phyloP scores from a whole-genome alignment of 1,284 basidiomycete genomes.

The Sanguinoderma infundibulare region DNA sequence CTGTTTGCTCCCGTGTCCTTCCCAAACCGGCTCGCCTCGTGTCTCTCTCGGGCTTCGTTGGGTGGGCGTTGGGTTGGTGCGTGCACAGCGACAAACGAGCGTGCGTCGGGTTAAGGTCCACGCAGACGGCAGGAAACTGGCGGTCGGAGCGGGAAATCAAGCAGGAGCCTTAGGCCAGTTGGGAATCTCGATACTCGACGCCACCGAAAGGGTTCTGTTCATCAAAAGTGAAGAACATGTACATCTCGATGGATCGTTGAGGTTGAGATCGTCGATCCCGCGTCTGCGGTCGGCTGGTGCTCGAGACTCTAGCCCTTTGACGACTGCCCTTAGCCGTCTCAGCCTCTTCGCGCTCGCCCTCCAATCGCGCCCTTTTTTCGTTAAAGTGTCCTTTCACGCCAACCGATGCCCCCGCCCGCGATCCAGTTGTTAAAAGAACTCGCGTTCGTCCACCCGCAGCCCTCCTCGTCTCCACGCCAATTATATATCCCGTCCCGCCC shows the following conservation, averaged over 20 bases:
- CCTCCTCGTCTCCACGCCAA: not conserved
- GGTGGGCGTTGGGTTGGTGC: not conserved
- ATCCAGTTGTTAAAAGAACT: constrained; percentile 9
- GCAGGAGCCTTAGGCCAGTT: not conserved
- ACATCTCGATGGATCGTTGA: constrained; percentile 11
- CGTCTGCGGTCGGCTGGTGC: not conserved
- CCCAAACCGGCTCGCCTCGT: not conserved
- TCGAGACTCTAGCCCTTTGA: not conserved
- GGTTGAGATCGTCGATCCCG: constrained; percentile 8
- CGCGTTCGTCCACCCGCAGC: not conserved
- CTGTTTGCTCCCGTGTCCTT: not conserved
- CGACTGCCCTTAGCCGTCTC: constrained; percentile 3
- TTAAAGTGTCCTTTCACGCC: constrained; percentile 13
- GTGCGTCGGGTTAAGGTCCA: not conserved
- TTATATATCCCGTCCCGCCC: not conserved
- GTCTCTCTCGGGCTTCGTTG: too few species aligned
- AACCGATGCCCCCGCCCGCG: constrained; percentile 10
- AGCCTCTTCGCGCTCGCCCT: not conserved
- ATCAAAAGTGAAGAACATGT: constrained; percentile 24
- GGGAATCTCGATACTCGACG: constrained; percentile 18
- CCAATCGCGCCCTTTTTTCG: constrained; percentile 15
- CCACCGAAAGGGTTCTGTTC: constrained; percentile 21
- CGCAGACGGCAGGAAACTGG: not conserved
- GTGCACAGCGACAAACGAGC: not conserved
- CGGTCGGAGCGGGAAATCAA: constrained; percentile 3